Evolutionary conservation across 331 rosid genomes (phyloP).

Genomic region (Rosa hybrid): DNA sequence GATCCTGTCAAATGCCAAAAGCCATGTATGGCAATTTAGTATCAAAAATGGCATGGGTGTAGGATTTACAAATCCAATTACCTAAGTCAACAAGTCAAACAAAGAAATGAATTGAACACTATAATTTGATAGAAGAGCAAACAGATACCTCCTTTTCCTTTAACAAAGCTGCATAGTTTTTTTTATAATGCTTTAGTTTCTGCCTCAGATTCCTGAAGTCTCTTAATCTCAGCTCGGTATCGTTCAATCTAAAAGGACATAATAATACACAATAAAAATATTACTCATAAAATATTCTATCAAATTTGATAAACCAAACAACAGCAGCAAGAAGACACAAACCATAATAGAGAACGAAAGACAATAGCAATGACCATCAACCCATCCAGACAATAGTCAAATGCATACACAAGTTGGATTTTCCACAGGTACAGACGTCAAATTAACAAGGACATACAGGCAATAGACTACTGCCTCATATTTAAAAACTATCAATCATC

Average conservation of each 20-base stretch:
- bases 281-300: slow-evolving; percentile 13
- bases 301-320: neutral
- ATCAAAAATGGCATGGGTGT: too few species aligned
- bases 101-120: too few species aligned
- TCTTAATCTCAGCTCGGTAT: slow-evolving; percentile 73
- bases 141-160: too few species aligned
- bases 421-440: neutral
- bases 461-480: neutral
- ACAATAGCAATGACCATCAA: neutral
- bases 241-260: slow-evolving; percentile 66
- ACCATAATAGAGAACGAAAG: neutral
- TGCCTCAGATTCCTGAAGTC: slow-evolving; percentile 89
- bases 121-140: too few species aligned
- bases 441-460: neutral
- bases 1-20: too few species aligned
- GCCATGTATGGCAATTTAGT: too few species aligned
- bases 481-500: neutral
- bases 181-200: slow-evolving; percentile 85
- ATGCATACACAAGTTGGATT: neutral
- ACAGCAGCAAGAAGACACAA: neutral
- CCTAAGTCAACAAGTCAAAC: too few species aligned
- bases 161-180: slow-evolving; percentile 63
- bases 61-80: too few species aligned
- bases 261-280: slow-evolving; percentile 2
- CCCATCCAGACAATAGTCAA: neutral